Evolutionary conservation across 1,284 basidiomycete species (phyloP), one percentile per base, ranked within the genome.

Genomic region (Schizopora paradoxa): DNA sequence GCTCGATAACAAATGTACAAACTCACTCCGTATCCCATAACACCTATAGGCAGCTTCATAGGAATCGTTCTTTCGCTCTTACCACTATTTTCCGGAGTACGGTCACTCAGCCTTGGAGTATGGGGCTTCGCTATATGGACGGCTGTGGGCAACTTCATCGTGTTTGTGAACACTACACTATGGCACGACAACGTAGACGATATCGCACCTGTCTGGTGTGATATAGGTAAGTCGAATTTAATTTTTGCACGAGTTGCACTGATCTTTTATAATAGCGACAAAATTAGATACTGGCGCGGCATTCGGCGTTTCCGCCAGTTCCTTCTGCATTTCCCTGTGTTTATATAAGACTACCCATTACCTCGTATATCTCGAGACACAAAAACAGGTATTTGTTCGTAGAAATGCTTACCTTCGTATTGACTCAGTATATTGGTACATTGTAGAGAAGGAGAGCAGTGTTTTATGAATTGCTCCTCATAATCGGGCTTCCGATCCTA

Each of bases 241-340:
- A n/a, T n/a, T n/a, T n/a, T n/a, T n/a, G n/a, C n/a, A n/a, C n/a
- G n/a, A n/a, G n/a, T n/a, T n/a, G n/a, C 13, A 34, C 32, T 34
- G 32, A n/a, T n/a, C n/a, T n/a, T n/a, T n/a, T n/a, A n/a, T n/a
- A n/a, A n/a, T n/a, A 34, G 32, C 32, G 7, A 5, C 32, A n/a
- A 5, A 13, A 5, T 5, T 34, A n/a, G 19, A 16, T 5, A 34
- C 19, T n/a, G 32, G 32, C 5, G 13, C 32, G 19, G 32, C 32
- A 6, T n/a, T 34, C 13, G 32, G 32, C 32, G 69, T 82, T 25
- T 74, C 77, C 0, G 69, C 74, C 0, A 63, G 74, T 0, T 66
- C 69, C 5, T 13, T 34, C 5, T n/a, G n/a, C 4, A 35, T 35
- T 19, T 19, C 33, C 18, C 18, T 16, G 22, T 3, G 33, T 6